Evolutionary conservation across 441 rosid species (phyloP).

Genomic region (Geranium incanum): DNA sequence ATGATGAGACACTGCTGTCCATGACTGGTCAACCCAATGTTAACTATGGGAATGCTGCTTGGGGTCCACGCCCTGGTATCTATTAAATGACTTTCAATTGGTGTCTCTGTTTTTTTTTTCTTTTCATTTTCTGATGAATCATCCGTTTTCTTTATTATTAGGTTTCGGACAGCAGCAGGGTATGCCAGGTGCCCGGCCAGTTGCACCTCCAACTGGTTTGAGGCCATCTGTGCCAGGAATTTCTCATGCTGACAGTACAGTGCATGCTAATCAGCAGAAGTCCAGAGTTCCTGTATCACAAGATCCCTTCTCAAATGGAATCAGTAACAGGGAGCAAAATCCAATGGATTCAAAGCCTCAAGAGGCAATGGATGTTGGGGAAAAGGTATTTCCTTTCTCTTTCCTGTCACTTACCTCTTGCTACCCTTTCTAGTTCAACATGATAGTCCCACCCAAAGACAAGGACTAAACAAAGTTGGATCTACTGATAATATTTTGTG

Average conservation of each 20-base stretch:
- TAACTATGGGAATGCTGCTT: constrained; percentile 57
- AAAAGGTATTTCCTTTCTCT: constrained; percentile 44
- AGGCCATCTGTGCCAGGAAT: constrained; percentile 59
- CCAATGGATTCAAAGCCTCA: constrained; percentile 33
- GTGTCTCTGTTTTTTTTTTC: constrained; percentile 7
- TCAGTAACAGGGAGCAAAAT: constrained; percentile 36
- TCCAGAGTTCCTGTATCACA: constrained; percentile 40
- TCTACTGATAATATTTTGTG: not conserved
- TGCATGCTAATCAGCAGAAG: constrained; percentile 44
- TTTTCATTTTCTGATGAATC: constrained; percentile 16
- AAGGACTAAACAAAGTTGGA: not conserved
- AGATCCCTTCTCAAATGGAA: constrained; percentile 55
- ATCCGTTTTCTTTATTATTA: constrained; percentile 24
- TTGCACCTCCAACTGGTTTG: constrained; percentile 51
- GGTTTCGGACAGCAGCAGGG: constrained; percentile 71
- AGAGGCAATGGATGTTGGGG: constrained; percentile 41
- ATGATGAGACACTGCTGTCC: constrained; percentile 72
- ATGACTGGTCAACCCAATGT: constrained; percentile 67
- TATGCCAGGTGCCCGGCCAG: constrained; percentile 41
- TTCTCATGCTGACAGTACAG: constrained; percentile 38
- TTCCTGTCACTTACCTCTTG: not conserved
- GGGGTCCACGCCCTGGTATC: constrained; percentile 73
- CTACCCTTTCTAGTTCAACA: constrained; percentile 6
- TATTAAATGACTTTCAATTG: constrained; percentile 19
- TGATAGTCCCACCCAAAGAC: not conserved